Conservation (phyloP, 805 yeast species). For the Priceomyces haplophilus region DNA sequence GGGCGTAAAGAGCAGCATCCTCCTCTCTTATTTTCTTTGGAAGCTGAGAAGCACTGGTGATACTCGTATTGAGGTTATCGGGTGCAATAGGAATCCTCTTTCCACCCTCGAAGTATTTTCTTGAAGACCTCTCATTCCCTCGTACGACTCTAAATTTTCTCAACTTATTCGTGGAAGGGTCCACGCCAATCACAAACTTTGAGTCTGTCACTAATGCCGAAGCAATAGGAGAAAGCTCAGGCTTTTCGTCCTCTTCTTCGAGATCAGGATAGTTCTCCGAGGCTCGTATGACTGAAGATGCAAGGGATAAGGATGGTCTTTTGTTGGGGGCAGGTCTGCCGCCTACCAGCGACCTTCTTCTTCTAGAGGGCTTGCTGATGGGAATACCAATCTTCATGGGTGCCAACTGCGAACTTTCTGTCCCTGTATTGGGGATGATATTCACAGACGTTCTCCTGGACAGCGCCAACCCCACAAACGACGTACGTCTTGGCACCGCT, state of each 20-base stretch:
- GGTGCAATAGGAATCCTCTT: conserved; percentile 35
- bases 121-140: conserved; percentile 3
- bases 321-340: conserved; percentile 8
- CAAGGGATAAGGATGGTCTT: conserved; percentile 8
- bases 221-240: conserved; percentile 3
- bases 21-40: conserved; percentile 37
- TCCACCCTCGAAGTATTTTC: conserved; percentile 11
- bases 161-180: conserved; percentile 26
- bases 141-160: conserved; percentile 23
- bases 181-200: conserved; percentile 31
- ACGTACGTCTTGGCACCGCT: conserved; percentile 12
- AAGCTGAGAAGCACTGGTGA: conserved; percentile 29
- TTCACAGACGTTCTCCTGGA: background rate
- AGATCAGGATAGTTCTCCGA: conserved; percentile 9
- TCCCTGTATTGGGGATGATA: background rate
- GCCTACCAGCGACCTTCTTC: conserved; percentile 26
- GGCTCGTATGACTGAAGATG: conserved; percentile 5
- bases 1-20: conserved; percentile 37
- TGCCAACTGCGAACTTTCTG: background rate
- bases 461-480: background rate
- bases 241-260: conserved; percentile 8
- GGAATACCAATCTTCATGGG: conserved; percentile 43
- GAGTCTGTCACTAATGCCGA: background rate
- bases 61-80: conserved; percentile 30
- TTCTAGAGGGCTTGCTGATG: conserved; percentile 23